These are phyloP conservation scores for Irpex sp. DNA, from an alignment of 1,284 basidiomycete genomes.

Conservation along the genomic window DNA sequence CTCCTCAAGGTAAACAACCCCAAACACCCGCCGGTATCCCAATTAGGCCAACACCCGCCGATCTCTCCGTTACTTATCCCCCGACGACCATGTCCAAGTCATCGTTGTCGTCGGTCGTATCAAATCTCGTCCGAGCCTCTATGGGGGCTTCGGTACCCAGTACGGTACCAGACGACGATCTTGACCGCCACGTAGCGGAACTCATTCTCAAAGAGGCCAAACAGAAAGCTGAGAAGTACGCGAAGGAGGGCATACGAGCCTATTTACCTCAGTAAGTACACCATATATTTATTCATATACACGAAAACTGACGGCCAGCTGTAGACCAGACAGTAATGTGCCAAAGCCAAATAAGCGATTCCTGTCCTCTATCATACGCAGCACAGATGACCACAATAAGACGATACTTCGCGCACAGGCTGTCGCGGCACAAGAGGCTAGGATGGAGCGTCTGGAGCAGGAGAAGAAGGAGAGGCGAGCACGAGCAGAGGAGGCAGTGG, in stretches of 20 bases:
- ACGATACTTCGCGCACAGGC: conserved; percentile 78
- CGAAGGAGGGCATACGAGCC: conserved; percentile 62
- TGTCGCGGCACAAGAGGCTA: conserved; percentile 67
- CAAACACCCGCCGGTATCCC: not conserved
- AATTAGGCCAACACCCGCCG: conserved; percentile 1
- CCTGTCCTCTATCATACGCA: conserved; percentile 82
- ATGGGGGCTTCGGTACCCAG: conserved; percentile 67
- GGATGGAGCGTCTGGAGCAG: conserved; percentile 58
- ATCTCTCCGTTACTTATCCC: not conserved
- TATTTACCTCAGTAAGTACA: conserved; percentile 51
- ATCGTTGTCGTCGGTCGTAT: conserved; percentile 81
- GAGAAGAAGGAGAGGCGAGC: conserved; percentile 56
- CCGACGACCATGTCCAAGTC: conserved; percentile 31
- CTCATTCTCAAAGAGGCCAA: conserved; percentile 88
- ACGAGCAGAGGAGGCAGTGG: conserved; percentile 67
- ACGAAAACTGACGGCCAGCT: conserved; percentile 8
- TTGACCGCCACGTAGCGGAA: conserved; percentile 86
- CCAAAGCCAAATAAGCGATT: conserved; percentile 92
- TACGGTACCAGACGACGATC: conserved; percentile 74
- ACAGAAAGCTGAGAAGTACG: conserved; percentile 76
- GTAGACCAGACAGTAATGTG: conserved; percentile 44
- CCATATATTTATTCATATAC: not conserved
- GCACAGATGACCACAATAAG: conserved; percentile 90
- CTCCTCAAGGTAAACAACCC: not conserved
- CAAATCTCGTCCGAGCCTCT: conserved; percentile 77